Percentiles rank a stretch among this genome's conserved stretches.
Conservation (phyloP, 1,284 basidiomycete species). For the Caloboletus inedulis region DNA sequence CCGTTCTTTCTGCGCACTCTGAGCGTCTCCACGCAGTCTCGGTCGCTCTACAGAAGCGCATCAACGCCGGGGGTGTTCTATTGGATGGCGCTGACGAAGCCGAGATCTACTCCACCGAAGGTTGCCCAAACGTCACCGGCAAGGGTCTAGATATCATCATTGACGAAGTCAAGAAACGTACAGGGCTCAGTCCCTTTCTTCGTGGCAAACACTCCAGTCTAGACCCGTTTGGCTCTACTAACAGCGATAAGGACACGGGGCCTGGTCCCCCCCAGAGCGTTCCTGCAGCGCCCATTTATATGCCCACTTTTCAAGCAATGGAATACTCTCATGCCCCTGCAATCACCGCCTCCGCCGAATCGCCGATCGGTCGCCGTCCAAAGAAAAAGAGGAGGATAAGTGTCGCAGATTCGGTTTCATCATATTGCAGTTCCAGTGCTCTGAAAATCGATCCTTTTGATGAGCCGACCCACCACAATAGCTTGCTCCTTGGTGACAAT, state of each 20-base stretch:
- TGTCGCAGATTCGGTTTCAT: slow-evolving; percentile 35
- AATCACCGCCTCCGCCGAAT: slow-evolving; percentile 31
- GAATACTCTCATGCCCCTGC: slow-evolving; percentile 39
- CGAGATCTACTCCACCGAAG: slow-evolving; percentile 24
- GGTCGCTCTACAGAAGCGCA: slow-evolving; percentile 39
- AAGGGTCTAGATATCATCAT: slow-evolving; percentile 49
- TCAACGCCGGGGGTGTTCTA: slow-evolving; percentile 37
- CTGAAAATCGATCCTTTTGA: slow-evolving; percentile 28
- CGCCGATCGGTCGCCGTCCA: slow-evolving; percentile 26
- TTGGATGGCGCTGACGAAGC: slow-evolving; percentile 26
- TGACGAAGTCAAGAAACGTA: slow-evolving; percentile 48
- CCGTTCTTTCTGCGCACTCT: slow-evolving; percentile 42
- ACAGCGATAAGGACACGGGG: slow-evolving; percentile 35
- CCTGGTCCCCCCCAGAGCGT: slow-evolving; percentile 30
- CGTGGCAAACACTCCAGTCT: slow-evolving; percentile 50
- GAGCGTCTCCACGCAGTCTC: slow-evolving; percentile 40
- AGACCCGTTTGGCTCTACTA: slow-evolving; percentile 45
- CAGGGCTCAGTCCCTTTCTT: slow-evolving; percentile 46
- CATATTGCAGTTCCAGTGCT: slow-evolving; percentile 30
- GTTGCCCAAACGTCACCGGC: slow-evolving; percentile 40
- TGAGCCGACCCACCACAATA: slow-evolving; percentile 17
- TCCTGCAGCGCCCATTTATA: slow-evolving; percentile 36
- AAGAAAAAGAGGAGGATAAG: slow-evolving; percentile 38
- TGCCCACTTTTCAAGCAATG: slow-evolving; percentile 49
- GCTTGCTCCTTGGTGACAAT: slow-evolving; percentile 27